A percentile compares a stretch with the other conserved stretches of the same genome.
phyloP scores from a whole-genome alignment of 176 grass and related monocot genomes.

The Metroxylon sagu region DNA sequence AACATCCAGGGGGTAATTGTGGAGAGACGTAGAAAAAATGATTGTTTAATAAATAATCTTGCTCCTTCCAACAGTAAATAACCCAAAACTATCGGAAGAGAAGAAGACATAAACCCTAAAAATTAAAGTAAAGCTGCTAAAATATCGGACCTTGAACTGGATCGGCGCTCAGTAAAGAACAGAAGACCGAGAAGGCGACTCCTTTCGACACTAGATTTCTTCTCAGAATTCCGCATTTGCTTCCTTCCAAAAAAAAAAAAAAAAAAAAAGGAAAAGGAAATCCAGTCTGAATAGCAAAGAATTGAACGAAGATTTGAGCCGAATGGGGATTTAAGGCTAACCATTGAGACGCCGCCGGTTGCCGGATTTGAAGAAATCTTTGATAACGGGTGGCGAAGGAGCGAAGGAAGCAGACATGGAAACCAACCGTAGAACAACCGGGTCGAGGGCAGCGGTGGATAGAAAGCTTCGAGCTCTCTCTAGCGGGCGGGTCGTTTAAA shows the following conservation, averaged over 20 bases:
- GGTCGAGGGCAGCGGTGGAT: no score
- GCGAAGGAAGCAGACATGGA: conserved; percentile 29
- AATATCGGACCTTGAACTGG: conserved; percentile 9
- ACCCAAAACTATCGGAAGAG: no score
- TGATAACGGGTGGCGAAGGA: conserved; percentile 14
- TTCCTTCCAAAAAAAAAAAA: conserved; percentile 19
- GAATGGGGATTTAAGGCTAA: background rate
- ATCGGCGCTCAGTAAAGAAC: conserved; percentile 29
- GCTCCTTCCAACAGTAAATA: no score
- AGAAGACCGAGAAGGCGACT: conserved; percentile 54
- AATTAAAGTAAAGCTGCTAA: background rate
- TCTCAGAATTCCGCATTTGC: conserved; percentile 37
- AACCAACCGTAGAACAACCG: no score
- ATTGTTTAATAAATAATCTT: no score
- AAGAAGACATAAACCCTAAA: no score
- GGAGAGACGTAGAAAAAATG: no score
- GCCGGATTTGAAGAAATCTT: conserved; percentile 19
- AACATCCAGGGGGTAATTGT: no score
- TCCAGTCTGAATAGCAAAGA: background rate
- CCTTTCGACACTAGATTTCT: conserved; percentile 60
- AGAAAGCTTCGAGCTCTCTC: no score
- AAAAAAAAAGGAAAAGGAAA: background rate
- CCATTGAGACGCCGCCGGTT: conserved; percentile 17
- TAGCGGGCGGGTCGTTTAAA: no score
- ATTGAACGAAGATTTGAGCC: background rate